These are phyloP conservation scores for Tilletia horrida DNA, from an alignment of 1,284 basidiomycete species.

Conservation along the genomic window DNA sequence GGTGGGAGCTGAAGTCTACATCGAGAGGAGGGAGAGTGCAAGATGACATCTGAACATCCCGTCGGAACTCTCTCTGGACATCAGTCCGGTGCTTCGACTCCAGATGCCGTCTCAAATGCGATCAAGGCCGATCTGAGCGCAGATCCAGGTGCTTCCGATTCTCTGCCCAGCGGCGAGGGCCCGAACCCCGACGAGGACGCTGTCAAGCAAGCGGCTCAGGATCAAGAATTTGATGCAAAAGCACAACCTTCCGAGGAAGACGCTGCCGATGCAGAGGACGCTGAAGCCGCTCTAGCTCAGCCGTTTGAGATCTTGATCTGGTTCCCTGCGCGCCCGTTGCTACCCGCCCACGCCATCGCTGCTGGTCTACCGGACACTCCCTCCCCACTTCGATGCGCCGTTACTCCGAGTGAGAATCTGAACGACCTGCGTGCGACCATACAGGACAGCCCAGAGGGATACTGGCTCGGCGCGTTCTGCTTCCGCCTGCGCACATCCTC, in stretches of 20 bases:
- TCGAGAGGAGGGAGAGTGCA: too few species aligned
- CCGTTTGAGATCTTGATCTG: constrained; percentile 39
- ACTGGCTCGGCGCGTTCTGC: constrained; percentile 54
- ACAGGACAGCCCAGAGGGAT: constrained; percentile 52
- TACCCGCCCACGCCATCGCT: constrained; percentile 38
- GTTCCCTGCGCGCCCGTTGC: constrained; percentile 36
- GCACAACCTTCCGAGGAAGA: neutral
- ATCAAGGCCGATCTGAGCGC: neutral
- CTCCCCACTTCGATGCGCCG: constrained; percentile 47
- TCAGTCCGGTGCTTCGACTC: neutral
- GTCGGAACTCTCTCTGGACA: too few species aligned
- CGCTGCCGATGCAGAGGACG: neutral
- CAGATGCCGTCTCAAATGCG: neutral
- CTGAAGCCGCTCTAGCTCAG: constrained; percentile 26
- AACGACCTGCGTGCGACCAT: constrained; percentile 52
- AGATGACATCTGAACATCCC: too few species aligned
- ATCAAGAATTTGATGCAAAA: neutral
- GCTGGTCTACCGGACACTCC: constrained; percentile 50
- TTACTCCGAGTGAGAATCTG: constrained; percentile 51
- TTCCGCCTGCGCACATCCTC: constrained; percentile 35
- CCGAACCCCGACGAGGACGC: constrained; percentile 5
- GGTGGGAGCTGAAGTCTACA: too few species aligned
- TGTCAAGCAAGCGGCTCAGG: neutral
- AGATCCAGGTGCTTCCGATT: neutral
- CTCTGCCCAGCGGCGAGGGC: constrained; percentile 1